Evolutionary conservation across 805 yeast genomes (phyloP).

Genomic region (Nakazawaea anatomiae): DNA sequence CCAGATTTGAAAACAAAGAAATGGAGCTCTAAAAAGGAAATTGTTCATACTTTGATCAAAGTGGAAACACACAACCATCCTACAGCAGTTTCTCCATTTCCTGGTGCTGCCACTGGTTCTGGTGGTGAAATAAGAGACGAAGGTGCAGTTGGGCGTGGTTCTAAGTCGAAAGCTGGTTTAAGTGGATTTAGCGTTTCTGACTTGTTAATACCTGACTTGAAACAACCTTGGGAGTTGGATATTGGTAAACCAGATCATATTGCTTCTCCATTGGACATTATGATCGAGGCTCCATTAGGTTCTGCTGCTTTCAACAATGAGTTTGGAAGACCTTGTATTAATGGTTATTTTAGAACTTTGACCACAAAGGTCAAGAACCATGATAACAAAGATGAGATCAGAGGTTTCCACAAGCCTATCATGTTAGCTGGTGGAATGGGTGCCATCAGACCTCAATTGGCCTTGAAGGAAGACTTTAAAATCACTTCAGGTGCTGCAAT

Average conservation of each 20-base stretch:
- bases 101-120: slow-evolving; percentile 99
- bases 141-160: slow-evolving; percentile 99
- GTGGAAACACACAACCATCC: slow-evolving; percentile 99
- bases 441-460: slow-evolving; percentile 87
- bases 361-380: slow-evolving; percentile 68
- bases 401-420: slow-evolving; percentile 98
- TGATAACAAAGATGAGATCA: slow-evolving; percentile 61
- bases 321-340: slow-evolving; percentile 96
- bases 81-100: slow-evolving; percentile 97
- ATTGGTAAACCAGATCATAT: slow-evolving; percentile 91
- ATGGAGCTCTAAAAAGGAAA: slow-evolving; percentile 73
- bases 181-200: slow-evolving; percentile 92
- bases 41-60: slow-evolving; percentile 83
- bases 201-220: slow-evolving; percentile 73
- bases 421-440: slow-evolving; percentile 99
- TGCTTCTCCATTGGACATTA: slow-evolving; percentile 87
- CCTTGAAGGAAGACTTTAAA: slow-evolving; percentile 71
- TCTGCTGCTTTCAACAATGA: slow-evolving; percentile 98
- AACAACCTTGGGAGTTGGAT: slow-evolving; percentile 93
- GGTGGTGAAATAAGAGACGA: slow-evolving; percentile 99
- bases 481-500: slow-evolving; percentile 90
- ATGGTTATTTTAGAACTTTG: slow-evolving; percentile 94
- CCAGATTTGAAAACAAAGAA: slow-evolving; percentile 69
- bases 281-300: slow-evolving; percentile 97
- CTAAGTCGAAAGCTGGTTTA: slow-evolving; percentile 93